Evolutionary conservation across 306 rosid genomes (phyloP), one percentile per base, ranked within the genome.

Genomic region (Abrus pulchellus): DNA sequence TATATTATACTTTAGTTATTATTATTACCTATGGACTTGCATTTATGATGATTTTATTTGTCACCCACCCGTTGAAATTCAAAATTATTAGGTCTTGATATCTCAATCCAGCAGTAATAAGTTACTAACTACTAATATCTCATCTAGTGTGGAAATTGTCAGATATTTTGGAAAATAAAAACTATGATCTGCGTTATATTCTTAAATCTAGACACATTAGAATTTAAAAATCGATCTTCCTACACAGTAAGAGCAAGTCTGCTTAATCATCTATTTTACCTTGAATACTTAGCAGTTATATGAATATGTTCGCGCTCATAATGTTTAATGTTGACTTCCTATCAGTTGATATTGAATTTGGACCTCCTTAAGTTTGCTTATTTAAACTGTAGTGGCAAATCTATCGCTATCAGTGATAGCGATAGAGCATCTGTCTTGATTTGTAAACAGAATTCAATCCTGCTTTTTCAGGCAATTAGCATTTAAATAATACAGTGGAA

Each of bases 381-480:
- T 38, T 29, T 72, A 4, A 59, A 57, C 50, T 52, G 12, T 48
- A 14, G 14, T 73, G 13, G 60, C 68, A 40, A 68, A 44, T 29
- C 36, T 4, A 44, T 33, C 13, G 1, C 14, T 79, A 56, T 50
- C 66, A 50, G 5, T 62, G 56, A 11, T 45, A 10, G 27, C 32
- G 68, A 10, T 44, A 14, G 41, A 48, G 38, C 8, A 7, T 68
- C 43, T 5, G 61, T 41, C 55, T 38, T 9, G 78, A 50, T 43
- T 13, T 59, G 71, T 48, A 76, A 75, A 75, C 49, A 48, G 72
- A 57, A 55, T 38, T 74, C 13, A 2, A 33, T 6, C 40, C 45
- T 82, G 71, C 20, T 20, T 28, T 44, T 82, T 36, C 47, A 7
- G 11, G 68, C 33, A 29, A 64, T 56, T 28, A 14, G 75, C 68